Evolutionary conservation across 2,329 filamentous ascomycete species (phyloP), one percentile per base, ranked within the genome.

Genomic region (Tolypocladium pustulatum): DNA sequence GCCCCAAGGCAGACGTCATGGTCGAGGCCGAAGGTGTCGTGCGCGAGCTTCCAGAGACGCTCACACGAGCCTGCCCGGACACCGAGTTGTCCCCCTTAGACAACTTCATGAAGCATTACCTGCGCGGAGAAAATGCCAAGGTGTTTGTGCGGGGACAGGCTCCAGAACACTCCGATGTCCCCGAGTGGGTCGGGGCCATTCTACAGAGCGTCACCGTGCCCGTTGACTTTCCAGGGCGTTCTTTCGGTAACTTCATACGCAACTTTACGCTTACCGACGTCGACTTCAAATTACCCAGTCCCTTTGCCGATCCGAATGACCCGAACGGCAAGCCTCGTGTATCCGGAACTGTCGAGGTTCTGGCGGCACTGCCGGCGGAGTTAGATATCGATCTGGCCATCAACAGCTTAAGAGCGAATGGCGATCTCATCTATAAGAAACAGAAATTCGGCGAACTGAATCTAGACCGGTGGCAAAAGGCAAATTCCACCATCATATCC

Each of bases 231-330:
- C 90, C 91, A 0, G 91, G 91, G 6, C 84, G 86, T 60, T 86
- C 86, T 0, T 87, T 97, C 66, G 91, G 91, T 63, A 86, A 89
- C 63, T 76, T 96, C 20, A 88, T 99, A 69, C 88, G 87, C 65
- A 93, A 94, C 65, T 97, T 97, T 69, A 89, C 91, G 27, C 76
- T 97, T 63, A 84, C 86, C 2, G 83, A 97, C 68, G 90, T 95
- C 46, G 85, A 95, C 66, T 96, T 99, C 71, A 84, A 83, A 55
- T 76, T 99, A 53, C 94, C 94, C 0, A 85, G 91, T 66, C 88
- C 90, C 0, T 83, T 87, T 66, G 90, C 91, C 2, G 85, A 91
- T 22, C 89, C 90, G 0, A 83, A 81, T 59, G 84, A 86, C 13
- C 89, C 90, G 0, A 84, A 87, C 56, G 80, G 88, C 4, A 83